A percentile compares a stretch with the other conserved stretches of the same genome.
phyloP scores from a whole-genome alignment of 2,329 filamentous ascomycete species.

The Ceratocystis albifundus region DNA sequence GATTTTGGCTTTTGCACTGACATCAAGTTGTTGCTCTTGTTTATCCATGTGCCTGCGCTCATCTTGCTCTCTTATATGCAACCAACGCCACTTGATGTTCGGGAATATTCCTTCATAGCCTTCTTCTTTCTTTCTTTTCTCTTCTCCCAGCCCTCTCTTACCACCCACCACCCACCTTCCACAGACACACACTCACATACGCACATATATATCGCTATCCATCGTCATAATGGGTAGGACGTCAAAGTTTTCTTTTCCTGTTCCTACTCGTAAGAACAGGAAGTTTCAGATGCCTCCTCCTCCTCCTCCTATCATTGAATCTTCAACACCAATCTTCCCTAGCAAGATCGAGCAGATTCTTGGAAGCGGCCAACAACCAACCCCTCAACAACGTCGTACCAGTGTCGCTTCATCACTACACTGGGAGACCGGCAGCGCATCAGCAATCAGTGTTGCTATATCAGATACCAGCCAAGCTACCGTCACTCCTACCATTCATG shows the following conservation, averaged over 20 bases:
- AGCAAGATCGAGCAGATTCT: conserved; percentile 21
- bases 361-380: conserved; percentile 14
- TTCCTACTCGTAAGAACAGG: conserved; percentile 21
- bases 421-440: conserved; percentile 16
- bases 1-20: conserved; percentile 6
- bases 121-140: conserved; percentile 9
- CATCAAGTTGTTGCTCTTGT: conserved; percentile 14
- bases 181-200: no score
- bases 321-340: conserved; percentile 16
- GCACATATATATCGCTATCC: conserved; percentile 5
- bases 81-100: conserved; percentile 20
- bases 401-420: conserved; percentile 19
- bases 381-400: conserved; percentile 14
- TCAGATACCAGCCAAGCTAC: conserved; percentile 19
- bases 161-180: neutral
- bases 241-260: conserved; percentile 23
- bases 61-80: conserved; percentile 17
- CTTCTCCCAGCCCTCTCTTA: neutral
- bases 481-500: conserved; percentile 7
- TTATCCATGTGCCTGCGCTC: conserved; percentile 18
- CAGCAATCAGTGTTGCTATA: conserved; percentile 18
- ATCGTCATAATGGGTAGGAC: conserved; percentile 20
- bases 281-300: conserved; percentile 19
- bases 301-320: conserved; percentile 8
- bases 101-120: conserved; percentile 18